These are phyloP conservation scores for Magnusiomyces paraingens DNA, from an alignment of 1,139 yeast genomes.

Conservation along the genomic window DNA sequence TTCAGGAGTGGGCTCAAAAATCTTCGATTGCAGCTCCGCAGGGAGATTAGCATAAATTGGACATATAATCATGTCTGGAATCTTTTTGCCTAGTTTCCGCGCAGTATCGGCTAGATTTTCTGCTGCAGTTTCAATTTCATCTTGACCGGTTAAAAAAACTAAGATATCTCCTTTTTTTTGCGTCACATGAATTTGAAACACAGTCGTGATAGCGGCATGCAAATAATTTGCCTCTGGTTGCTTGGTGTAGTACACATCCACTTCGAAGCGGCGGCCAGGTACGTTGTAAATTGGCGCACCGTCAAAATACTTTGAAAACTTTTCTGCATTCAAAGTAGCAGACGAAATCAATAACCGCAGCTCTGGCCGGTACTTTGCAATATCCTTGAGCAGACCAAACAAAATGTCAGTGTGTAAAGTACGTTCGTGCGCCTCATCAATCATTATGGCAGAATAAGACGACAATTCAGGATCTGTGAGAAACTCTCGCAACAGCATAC, in stretches of 20 bases:
- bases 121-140: conserved; percentile 80
- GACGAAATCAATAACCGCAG: conserved; percentile 76
- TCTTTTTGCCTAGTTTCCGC: conserved; percentile 53
- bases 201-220: conserved; percentile 80
- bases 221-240: conserved; percentile 87
- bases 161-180: conserved; percentile 79
- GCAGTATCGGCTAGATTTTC: conserved; percentile 63
- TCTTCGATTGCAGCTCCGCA: conserved; percentile 68
- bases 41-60: conserved; percentile 94
- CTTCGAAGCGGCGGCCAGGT: conserved; percentile 89
- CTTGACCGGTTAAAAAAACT: conserved; percentile 90
- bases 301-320: conserved; percentile 72
- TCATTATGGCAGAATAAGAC: conserved; percentile 73
- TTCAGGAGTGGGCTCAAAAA: conserved; percentile 83
- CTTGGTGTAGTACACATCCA: conserved; percentile 75
- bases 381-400: conserved; percentile 72
- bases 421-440: conserved; percentile 96
- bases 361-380: conserved; percentile 56
- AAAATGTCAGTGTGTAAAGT: conserved; percentile 90
- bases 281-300: conserved; percentile 77
- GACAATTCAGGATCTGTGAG: conserved; percentile 64
- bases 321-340: conserved; percentile 88
- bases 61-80: conserved; percentile 62
- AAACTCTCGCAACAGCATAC: conserved; percentile 84
- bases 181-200: conserved; percentile 73